phyloP scores from a whole-genome alignment of 352 stramenopile genomes.

The Halophytophthora batemanensis region DNA sequence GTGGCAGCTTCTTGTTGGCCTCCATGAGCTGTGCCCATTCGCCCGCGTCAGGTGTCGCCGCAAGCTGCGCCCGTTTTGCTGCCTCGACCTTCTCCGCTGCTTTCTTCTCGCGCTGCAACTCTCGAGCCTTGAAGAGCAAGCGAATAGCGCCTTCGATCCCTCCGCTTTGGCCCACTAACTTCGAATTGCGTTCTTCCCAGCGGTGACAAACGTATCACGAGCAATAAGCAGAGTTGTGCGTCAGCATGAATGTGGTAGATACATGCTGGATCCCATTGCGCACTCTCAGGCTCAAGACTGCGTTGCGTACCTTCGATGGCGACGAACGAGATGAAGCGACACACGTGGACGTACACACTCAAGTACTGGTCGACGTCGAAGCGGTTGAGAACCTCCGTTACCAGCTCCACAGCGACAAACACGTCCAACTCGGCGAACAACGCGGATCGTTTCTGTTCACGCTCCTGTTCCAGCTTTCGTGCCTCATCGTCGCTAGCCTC shows the following conservation, averaged over 20 bases:
- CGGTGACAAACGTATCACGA: neutral
- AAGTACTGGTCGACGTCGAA: conserved; percentile 61
- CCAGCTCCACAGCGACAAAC: conserved; percentile 32
- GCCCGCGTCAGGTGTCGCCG: conserved; percentile 19
- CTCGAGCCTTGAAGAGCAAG: conserved; percentile 54
- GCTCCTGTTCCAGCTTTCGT: conserved; percentile 2
- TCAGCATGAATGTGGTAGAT: conserved; percentile 6
- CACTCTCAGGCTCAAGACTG: neutral
- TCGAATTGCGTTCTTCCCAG: conserved; percentile 45
- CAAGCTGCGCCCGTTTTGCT: conserved; percentile 21
- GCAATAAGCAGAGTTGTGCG: neutral
- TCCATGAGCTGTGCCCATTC: conserved; percentile 44
- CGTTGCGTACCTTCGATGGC: conserved; percentile 36
- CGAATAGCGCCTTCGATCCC: conserved; percentile 60
- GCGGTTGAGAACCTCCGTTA: conserved; percentile 36
- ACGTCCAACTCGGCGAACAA: conserved; percentile 47
- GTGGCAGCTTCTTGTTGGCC: conserved; percentile 22
- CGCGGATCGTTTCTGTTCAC: conserved; percentile 13
- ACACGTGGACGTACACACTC: conserved; percentile 55
- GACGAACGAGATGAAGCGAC: conserved; percentile 61
- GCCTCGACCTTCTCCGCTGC: conserved; percentile 32
- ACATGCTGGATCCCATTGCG: neutral
- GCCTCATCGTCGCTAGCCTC: conserved; percentile 3
- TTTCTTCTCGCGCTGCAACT: conserved; percentile 55
- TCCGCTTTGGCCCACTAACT: conserved; percentile 53